These are phyloP conservation scores for Phytophthora ramorum DNA, from an alignment of 352 stramenopile genomes.

Conservation along the genomic window DNA sequence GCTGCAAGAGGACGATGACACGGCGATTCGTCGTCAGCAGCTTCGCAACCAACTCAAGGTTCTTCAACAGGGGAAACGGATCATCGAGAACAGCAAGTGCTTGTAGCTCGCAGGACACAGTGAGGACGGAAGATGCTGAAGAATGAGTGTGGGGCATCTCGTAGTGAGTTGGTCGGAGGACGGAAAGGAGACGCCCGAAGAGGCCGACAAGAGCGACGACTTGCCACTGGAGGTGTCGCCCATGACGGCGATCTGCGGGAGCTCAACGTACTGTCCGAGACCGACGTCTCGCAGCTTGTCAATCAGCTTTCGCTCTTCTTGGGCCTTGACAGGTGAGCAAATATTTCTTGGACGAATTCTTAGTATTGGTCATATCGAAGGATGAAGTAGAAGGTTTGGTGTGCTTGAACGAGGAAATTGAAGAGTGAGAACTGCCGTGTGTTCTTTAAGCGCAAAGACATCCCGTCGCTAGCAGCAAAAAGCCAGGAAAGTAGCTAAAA, in stretches of 20 bases:
- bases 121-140: no score
- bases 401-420: no score
- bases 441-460: no score
- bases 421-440: no score
- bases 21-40: constrained; percentile 17
- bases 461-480: background rate
- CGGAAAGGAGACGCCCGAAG: constrained; percentile 85
- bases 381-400: no score
- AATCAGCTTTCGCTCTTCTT: constrained; percentile 45
- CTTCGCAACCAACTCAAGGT: constrained; percentile 24
- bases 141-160: constrained; percentile 61
- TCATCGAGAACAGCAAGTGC: constrained; percentile 26
- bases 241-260: constrained; percentile 93
- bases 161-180: constrained; percentile 81
- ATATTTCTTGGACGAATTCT: background rate
- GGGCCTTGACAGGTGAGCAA: constrained; percentile 34
- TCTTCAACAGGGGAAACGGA: constrained; percentile 28
- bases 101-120: background rate
- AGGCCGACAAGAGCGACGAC: constrained; percentile 84
- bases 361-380: no score
- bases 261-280: constrained; percentile 75
- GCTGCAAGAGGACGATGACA: constrained; percentile 33
- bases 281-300: constrained; percentile 62
- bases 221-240: constrained; percentile 91
- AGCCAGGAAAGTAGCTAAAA: background rate